These are phyloP conservation scores for Mercurialis annua DNA, from an alignment of 345 rosid genomes.

Conservation along the genomic window DNA sequence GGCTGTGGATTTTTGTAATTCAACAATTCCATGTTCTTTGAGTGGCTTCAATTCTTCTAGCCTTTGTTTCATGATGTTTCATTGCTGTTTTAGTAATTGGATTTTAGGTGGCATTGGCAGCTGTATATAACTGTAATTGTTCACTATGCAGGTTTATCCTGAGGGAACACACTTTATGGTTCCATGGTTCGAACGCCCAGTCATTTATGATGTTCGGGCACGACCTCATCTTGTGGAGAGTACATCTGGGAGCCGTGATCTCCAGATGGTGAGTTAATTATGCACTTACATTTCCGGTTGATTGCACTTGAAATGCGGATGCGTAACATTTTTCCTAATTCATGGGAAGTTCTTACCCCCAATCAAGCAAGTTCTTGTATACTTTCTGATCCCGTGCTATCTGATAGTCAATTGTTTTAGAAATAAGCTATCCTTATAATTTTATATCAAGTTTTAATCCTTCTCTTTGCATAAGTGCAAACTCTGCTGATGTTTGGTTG, in stretches of 20 bases:
- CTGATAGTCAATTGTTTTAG: neutral
- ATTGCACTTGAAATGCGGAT: neutral
- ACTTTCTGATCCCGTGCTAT: neutral
- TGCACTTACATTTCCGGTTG: neutral
- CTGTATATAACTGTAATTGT: neutral
- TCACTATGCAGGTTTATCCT: constrained; percentile 64
- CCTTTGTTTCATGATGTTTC: neutral
- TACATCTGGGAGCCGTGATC: constrained; percentile 93
- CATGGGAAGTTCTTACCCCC: neutral
- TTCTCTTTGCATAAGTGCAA: neutral
- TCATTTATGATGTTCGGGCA: constrained; percentile 92
- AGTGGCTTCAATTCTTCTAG: neutral
- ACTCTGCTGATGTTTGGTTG: too few relatives aligned
- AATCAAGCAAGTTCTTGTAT: neutral
- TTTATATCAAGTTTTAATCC: neutral
- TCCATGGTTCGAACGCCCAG: constrained; percentile 91
- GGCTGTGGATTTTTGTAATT: neutral
- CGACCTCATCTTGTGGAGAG: constrained; percentile 88
- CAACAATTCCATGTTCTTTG: neutral
- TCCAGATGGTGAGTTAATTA: constrained; percentile 64
- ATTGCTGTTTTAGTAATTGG: neutral
- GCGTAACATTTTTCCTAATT: neutral
- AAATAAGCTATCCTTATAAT: too few relatives aligned
- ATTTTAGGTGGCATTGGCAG: neutral
- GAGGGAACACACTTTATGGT: constrained; percentile 91